phyloP scores from a whole-genome alignment of 129 eudicot species.

The Heracleum sosnowskyi region DNA sequence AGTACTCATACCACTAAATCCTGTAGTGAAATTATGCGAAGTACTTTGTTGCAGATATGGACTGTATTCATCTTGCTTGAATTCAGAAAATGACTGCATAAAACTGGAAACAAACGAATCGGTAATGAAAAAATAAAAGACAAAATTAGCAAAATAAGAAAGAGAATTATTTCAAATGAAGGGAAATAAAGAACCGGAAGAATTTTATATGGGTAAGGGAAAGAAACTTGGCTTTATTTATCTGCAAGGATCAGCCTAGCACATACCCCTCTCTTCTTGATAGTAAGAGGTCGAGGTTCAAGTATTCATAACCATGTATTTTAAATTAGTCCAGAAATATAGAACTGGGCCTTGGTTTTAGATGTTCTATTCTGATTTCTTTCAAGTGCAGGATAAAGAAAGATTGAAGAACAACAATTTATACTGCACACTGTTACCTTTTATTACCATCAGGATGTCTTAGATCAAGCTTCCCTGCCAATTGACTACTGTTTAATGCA shows the following conservation, averaged over 20 bases:
- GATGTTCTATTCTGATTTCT: neutral
- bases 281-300: neutral
- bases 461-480: constrained; percentile 68
- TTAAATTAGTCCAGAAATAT: neutral
- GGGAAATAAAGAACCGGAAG: neutral
- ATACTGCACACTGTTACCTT: constrained; percentile 27
- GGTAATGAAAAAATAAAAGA: neutral
- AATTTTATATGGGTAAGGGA: neutral
- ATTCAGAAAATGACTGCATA: constrained; percentile 45
- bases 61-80: constrained; percentile 51
- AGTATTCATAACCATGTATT: neutral
- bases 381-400: neutral
- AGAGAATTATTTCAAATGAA: neutral
- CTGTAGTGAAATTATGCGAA: constrained; percentile 35
- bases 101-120: constrained; percentile 29
- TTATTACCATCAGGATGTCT: constrained; percentile 45
- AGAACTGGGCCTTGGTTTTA: neutral
- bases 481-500: constrained; percentile 64
- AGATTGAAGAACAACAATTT: neutral
- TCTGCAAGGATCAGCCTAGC: neutral
- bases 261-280: neutral
- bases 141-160: neutral
- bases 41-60: constrained; percentile 48
- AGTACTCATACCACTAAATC: constrained; percentile 40
- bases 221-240: neutral